phyloP scores from a whole-genome alignment of 306 rosid genomes.

The Prunus kanzakura region DNA sequence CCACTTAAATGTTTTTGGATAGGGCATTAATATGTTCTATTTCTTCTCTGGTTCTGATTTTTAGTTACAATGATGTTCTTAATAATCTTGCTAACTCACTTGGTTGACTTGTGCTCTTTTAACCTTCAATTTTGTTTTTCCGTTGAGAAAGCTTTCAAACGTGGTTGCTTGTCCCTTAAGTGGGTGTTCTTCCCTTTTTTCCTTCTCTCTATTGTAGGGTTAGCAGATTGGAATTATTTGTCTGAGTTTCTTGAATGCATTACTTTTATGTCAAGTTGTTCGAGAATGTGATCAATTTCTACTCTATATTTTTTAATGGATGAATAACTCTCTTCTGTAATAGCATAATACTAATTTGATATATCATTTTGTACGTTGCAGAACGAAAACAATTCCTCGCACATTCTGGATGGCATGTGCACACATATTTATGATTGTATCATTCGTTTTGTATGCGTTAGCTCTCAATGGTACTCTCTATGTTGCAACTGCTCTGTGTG shows the following conservation, averaged over 20 bases:
- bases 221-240: not conserved
- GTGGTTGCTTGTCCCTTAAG: not conserved
- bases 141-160: not conserved
- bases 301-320: not conserved
- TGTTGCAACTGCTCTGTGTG: slow-evolving; percentile 67
- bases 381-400: slow-evolving; percentile 57
- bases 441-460: slow-evolving; percentile 56
- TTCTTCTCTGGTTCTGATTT: not conserved
- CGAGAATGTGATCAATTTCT: not conserved
- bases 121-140: not conserved
- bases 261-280: not conserved
- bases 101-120: not conserved
- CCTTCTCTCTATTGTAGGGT: no score
- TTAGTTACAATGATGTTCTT: not conserved
- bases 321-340: not conserved
- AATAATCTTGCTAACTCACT: not conserved
- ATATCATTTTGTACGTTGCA: slow-evolving; percentile 30
- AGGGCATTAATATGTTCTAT: not conserved
- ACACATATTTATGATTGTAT: slow-evolving; percentile 54
- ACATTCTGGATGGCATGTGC: slow-evolving; percentile 71
- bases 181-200: not conserved
- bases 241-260: not conserved
- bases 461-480: slow-evolving; percentile 51
- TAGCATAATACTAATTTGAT: slow-evolving; percentile 4
- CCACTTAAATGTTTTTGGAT: not conserved